Base-by-base conservation (phyloP, 23 red algal genomes). In the Gracilaria caudata region DNA sequence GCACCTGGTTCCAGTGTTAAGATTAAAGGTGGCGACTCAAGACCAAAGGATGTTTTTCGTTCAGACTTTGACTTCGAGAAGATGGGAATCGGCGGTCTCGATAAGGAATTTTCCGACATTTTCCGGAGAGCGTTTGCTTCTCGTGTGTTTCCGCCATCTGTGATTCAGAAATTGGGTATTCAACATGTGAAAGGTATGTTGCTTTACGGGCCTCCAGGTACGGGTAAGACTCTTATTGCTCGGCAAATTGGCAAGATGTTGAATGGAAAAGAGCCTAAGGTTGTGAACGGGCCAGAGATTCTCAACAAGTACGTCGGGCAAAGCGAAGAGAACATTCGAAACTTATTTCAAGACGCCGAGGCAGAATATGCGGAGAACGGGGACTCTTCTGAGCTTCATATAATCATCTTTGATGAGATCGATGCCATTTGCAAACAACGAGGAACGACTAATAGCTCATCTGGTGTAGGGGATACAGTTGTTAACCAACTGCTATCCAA, bases 351-450 rank as follows among this genome's bases (percentile, higher is more conserved):
- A 74, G 96, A 95, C 40, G 96, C 96, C n/a, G 96, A 98, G 73
- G 59, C 82, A 44, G 96, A 98, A 51, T 95, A 90, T 73, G 70
- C 70, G 25, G 73, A 86, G 41, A 64, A 85, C 59, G 92, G 92
- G 4, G 96, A 98, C 49, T 55, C 81, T 39, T 91, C 92, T 20
- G 96, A 98, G 63, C 83, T 98, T 21, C 96, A 98, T 73, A 98
- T 98, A 37, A 92, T 98, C 39, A 95, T 98, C 72, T 98, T 98
- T 68, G 96, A 98, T 49, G 96, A 98, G 56, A 98, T 98, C 53
- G 96, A 98, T 78, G 96, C 96, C 56, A 98, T 98, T n/a, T 98
- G 96, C 91, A 98, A 98, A 75, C 92, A 98, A 49, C 88, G 96
- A 25, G 96, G 96, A 26, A 77, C n/a, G 13, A 79, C 63, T 21